These are phyloP conservation scores for Heterotrichella gracilis DNA, from an alignment of 352 stramenopile genomes.

Conservation along the genomic window DNA sequence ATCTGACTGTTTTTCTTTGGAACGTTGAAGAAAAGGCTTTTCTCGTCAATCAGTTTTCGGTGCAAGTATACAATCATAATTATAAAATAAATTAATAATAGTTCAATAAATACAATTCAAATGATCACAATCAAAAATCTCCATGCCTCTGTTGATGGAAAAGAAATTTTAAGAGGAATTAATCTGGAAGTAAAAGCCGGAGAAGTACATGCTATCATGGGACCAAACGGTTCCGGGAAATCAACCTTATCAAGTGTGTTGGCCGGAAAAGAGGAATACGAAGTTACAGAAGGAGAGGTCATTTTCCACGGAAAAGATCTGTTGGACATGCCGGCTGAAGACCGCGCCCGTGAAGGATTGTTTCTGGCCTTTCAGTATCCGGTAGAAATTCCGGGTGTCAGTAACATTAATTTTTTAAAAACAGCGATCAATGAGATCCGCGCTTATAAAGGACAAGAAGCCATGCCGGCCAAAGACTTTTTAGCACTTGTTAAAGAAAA, in stretches of 20 bases:
- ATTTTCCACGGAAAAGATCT: constrained; percentile 3
- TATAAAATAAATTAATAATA: too few species aligned
- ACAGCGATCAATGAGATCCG: neutral
- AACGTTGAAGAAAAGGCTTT: neutral
- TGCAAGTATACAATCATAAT: constrained; percentile 10
- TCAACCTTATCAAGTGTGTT: neutral
- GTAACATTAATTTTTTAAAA: constrained; percentile 12
- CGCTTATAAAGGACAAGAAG: neutral
- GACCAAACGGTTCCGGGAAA: constrained; percentile 14
- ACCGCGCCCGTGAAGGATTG: neutral
- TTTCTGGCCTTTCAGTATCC: constrained; percentile 16
- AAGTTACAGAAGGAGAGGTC: neutral
- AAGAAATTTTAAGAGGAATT: constrained; percentile 9
- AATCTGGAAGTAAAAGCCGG: neutral
- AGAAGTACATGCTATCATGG: constrained; percentile 16
- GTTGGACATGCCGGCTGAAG: neutral
- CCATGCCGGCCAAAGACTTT: neutral
- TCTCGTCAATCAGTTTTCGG: neutral
- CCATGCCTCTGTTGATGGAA: neutral
- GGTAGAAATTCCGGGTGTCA: constrained; percentile 13
- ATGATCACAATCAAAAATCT: neutral
- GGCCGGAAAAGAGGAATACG: constrained; percentile 5
- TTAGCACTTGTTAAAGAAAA: neutral
- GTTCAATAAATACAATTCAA: too few species aligned
- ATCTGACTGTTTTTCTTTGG: neutral